A percentile compares a stretch with the other conserved stretches of the same genome.
Evolutionary conservation across 2,329 filamentous ascomycete genomes (phyloP).

Genomic region (Penicillium verrucosum): DNA sequence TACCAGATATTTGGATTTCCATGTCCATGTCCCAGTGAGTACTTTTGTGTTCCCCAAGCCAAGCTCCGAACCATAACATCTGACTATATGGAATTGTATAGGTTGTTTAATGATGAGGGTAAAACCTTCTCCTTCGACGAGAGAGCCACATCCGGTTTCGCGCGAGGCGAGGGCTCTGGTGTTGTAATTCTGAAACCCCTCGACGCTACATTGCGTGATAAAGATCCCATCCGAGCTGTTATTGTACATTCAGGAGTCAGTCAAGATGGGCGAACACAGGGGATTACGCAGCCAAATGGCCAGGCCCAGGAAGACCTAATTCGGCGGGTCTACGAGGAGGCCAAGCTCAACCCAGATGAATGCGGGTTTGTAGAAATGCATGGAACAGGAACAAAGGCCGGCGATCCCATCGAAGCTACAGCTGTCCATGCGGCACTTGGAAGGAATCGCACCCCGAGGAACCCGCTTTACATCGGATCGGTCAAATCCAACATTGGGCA

Average conservation of each 20-base stretch:
- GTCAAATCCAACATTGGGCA: constrained; percentile 39
- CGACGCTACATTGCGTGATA: constrained; percentile 31
- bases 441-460: constrained; percentile 12
- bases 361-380: constrained; percentile 42
- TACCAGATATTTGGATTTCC: constrained; percentile 27
- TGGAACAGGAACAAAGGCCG: constrained; percentile 45
- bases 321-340: constrained; percentile 34
- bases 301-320: constrained; percentile 40
- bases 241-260: constrained; percentile 38
- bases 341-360: constrained; percentile 31
- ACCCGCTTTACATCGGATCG: constrained; percentile 25
- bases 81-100: neutral
- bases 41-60: neutral
- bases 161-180: constrained; percentile 36
- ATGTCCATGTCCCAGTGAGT: constrained; percentile 27
- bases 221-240: constrained; percentile 36
- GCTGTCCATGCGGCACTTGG: constrained; percentile 21
- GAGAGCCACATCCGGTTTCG: constrained; percentile 29
- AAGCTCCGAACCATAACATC: neutral
- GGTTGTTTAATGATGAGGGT: constrained; percentile 26
- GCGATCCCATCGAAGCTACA: constrained; percentile 52
- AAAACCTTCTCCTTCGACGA: constrained; percentile 29
- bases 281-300: constrained; percentile 43
- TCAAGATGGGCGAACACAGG: constrained; percentile 31
- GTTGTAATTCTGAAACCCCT: constrained; percentile 36